Evolutionary conservation across 1,284 basidiomycete species (phyloP).

Genomic region (Melampsora americana): DNA sequence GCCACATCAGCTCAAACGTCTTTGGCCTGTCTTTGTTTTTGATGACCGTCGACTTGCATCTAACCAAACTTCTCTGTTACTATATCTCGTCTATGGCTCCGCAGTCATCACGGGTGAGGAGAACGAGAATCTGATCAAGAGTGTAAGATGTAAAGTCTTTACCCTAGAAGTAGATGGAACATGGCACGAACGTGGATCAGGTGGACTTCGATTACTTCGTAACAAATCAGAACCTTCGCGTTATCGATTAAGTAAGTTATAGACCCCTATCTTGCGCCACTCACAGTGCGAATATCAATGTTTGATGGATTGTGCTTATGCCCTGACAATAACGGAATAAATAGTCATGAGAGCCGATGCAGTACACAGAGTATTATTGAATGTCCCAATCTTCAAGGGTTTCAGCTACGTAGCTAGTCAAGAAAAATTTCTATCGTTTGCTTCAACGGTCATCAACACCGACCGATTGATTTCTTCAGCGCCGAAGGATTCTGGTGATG

Average conservation of each 20-base stretch:
- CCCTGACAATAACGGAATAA: not conserved
- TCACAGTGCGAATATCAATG: not conserved
- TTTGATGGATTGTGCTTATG: not conserved
- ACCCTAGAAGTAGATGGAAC: conserved; percentile 35
- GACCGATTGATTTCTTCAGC: not conserved
- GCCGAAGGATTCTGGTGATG: not conserved
- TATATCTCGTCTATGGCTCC: not conserved
- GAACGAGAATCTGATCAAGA: conserved; percentile 35
- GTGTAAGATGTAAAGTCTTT: conserved; percentile 37
- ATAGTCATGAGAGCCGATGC: conserved; percentile 44
- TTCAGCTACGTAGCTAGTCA: conserved; percentile 35
- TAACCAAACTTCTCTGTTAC: not conserved
- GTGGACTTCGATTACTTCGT: conserved; percentile 26
- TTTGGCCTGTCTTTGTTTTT: not conserved
- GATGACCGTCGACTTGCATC: not conserved
- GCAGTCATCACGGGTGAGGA: conserved; percentile 41
- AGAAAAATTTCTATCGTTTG: conserved; percentile 41
- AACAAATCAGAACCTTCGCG: conserved; percentile 37
- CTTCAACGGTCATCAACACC: not conserved
- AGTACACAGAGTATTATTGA: conserved; percentile 33
- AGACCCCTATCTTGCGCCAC: not conserved
- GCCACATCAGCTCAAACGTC: too few relatives aligned
- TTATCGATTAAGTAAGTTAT: conserved; percentile 33
- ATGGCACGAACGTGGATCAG: conserved; percentile 39
- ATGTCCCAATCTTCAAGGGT: conserved; percentile 43